phyloP scores from a whole-genome alignment of 1,284 basidiomycete genomes.

The Phylloboletellus chloephorus region DNA sequence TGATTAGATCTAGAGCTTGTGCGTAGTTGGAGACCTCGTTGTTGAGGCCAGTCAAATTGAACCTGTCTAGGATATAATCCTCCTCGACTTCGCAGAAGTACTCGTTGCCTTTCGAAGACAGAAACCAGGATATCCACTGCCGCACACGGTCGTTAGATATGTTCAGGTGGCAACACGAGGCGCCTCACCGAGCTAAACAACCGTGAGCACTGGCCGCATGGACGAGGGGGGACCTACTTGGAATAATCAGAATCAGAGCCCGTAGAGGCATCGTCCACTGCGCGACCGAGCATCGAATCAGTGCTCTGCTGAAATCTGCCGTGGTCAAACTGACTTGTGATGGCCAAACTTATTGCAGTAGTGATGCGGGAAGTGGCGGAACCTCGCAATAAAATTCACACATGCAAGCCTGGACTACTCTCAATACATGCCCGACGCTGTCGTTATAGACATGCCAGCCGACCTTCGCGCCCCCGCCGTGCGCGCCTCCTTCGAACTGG shows the following conservation, averaged over 20 bases:
- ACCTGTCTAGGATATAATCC: conserved; percentile 97
- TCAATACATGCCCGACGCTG: conserved; percentile 25
- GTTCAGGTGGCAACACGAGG: conserved; percentile 4
- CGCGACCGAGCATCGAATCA: conserved; percentile 33
- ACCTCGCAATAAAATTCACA: conserved; percentile 16
- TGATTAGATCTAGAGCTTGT: conserved; percentile 93
- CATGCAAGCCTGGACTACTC: not conserved
- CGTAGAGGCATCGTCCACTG: conserved; percentile 82
- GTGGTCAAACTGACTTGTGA: conserved; percentile 25
- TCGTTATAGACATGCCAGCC: conserved; percentile 31
- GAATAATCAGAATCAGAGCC: conserved; percentile 88
- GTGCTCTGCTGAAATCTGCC: conserved; percentile 14
- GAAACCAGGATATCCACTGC: conserved; percentile 97
- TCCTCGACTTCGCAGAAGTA: conserved; percentile 99
- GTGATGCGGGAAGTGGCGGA: conserved; percentile 17
- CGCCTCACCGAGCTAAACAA: conserved; percentile 40
- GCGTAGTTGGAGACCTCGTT: conserved; percentile 94
- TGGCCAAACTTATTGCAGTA: conserved; percentile 4
- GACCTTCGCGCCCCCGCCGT: conserved; percentile 20
- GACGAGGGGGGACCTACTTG: conserved; percentile 48
- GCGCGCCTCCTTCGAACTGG: conserved; percentile 14
- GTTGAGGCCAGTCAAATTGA: conserved; percentile 97
- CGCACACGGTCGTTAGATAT: conserved; percentile 15
- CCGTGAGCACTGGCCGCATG: conserved; percentile 10
- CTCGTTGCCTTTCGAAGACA: conserved; percentile 94